phyloP scores from a whole-genome alignment of 371 early-diverging fungal genomes.

The Chytridium lagenaria region DNA sequence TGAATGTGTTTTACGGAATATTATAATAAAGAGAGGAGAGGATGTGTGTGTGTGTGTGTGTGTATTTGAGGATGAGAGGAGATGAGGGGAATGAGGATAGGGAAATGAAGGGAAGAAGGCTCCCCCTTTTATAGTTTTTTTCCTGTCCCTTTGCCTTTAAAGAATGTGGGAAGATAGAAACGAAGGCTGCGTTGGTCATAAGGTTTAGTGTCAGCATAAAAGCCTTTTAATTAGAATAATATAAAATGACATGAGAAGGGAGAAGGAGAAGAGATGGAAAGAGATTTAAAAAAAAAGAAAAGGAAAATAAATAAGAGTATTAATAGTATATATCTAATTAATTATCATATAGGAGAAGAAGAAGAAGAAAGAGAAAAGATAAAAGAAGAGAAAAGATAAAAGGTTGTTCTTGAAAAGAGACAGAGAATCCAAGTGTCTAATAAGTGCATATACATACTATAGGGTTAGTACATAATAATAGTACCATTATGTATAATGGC shows the following conservation, averaged over 20 bases:
- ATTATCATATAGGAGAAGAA: too few relatives aligned
- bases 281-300: background rate
- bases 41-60: constrained; percentile 11
- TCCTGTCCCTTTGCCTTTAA: background rate
- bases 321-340: background rate
- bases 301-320: background rate
- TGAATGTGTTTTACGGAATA: background rate
- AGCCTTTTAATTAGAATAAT: background rate
- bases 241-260: constrained; percentile 1
- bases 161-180: background rate
- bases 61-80: background rate
- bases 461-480: too few relatives aligned
- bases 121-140: background rate
- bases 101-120: background rate
- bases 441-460: too few relatives aligned
- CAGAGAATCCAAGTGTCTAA: too few relatives aligned
- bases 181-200: background rate
- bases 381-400: too few relatives aligned
- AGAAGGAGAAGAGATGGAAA: background rate
- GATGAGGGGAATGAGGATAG: background rate
- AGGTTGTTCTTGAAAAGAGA: too few relatives aligned
- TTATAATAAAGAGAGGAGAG: background rate
- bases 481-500: too few relatives aligned
- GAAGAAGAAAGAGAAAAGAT: too few relatives aligned
- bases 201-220: background rate